Base-by-base conservation (phyloP, 768 basidiomycete genomes). In the Phylloporus scabripes region DNA sequence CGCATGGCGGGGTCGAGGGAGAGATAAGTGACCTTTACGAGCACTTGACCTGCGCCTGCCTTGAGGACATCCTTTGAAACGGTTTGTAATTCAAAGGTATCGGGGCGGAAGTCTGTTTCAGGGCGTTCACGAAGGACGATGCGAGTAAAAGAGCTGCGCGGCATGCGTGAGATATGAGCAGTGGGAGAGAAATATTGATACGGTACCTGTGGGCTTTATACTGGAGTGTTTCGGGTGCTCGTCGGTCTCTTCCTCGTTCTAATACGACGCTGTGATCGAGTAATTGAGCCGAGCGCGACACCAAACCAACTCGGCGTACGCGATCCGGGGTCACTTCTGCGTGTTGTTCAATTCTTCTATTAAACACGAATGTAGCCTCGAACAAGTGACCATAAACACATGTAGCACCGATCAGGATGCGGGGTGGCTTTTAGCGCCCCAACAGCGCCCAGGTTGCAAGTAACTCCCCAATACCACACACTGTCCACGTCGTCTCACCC, bases 1-100 rank as follows among this genome's bases (percentile, higher is more conserved):
- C 92, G 78, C 89, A 92, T 91, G 0, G 91, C 89, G 17, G 93
- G 92, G 60, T 96, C 93, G 55, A 96, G 64, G 29, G 82, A 83
- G 28, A 92, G 61, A 74, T 84, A 93, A 41, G 83, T 81, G 50
- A 87, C 81, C 63, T 81, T 77, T n/a, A 97, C 80, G 40, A 94
- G 72, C 7, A 82, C 81, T 53, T 86, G 74, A 20, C 69, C 65
- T 17, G 65, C 53, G 1, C 74, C 75, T 6, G 82, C 74, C 59
- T 76, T 75, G 45, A 88, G 71, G 42, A 62, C 67, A 55, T 75
- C 70, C 53, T 78, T 75, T 1, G 79, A 72, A 14, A 75, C 62
- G 3, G 70, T 63, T 66, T 86, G 82, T 0, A 70, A 74, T 38
- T 79, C 75, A 72, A 95, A 94, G 0, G 91, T 94, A 42, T 76